Evolutionary conservation across 2,329 filamentous ascomycete genomes (phyloP).

Genomic region (Fusarium verticillioides): DNA sequence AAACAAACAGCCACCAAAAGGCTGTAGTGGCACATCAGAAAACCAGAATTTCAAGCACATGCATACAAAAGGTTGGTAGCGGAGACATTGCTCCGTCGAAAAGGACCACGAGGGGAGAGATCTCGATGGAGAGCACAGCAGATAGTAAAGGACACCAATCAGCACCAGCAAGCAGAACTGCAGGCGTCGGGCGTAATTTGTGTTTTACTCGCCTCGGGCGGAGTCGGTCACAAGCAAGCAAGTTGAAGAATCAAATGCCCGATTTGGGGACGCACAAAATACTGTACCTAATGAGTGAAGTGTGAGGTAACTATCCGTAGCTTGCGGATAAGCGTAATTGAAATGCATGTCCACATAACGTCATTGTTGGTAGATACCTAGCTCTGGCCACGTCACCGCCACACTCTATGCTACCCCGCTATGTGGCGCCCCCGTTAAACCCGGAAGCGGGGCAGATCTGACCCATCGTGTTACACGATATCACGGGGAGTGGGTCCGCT

Average conservation of each 20-base stretch:
- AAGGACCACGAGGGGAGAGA: conserved; percentile 23
- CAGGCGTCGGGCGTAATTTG: conserved; percentile 1
- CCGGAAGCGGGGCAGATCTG: background rate
- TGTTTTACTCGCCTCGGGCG: background rate
- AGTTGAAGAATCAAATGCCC: background rate
- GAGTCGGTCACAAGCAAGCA: background rate
- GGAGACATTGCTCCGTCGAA: conserved; percentile 32
- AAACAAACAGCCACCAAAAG: conserved; percentile 3
- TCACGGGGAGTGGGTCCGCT: conserved; percentile 5
- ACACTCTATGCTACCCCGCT: conserved; percentile 20
- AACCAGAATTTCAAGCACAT: conserved; percentile 8
- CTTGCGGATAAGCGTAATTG: background rate
- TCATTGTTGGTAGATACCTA: background rate
- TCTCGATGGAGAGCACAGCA: conserved; percentile 31
- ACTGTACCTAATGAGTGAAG: background rate
- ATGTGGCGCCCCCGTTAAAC: conserved; percentile 22
- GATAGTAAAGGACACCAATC: conserved; percentile 12
- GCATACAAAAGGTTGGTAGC: background rate
- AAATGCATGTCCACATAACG: background rate
- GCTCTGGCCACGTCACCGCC: conserved; percentile 32
- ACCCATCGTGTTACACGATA: conserved; percentile 2
- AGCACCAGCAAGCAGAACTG: background rate
- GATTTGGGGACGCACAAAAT: background rate
- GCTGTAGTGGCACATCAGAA: conserved; percentile 13
- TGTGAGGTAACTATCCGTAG: conserved; percentile 4